These are phyloP conservation scores for Favolaschia claudopus DNA, from an alignment of 768 basidiomycete genomes.

Conservation along the genomic window DNA sequence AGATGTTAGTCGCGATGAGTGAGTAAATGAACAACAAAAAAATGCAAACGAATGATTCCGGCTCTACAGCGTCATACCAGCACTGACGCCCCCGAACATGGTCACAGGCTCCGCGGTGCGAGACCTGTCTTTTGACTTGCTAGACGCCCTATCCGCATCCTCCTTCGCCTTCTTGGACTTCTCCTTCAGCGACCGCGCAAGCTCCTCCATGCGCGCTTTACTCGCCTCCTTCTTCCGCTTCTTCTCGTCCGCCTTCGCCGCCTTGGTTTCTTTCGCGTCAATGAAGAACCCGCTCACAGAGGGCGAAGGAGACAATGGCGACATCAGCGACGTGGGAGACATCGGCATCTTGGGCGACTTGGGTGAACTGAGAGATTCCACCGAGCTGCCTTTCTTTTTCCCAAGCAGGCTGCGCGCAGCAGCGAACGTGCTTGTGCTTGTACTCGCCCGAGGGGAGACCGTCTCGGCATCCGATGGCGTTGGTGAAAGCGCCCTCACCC, in stretches of 20 bases:
- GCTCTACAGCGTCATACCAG: constrained; percentile 7
- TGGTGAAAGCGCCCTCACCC: constrained; percentile 11
- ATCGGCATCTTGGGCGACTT: constrained; percentile 10
- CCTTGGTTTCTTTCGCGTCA: constrained; percentile 55
- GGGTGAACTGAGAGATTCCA: background rate
- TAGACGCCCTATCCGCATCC: constrained; percentile 39
- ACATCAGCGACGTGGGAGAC: constrained; percentile 11
- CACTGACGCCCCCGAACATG: constrained; percentile 34
- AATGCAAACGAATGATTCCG: background rate
- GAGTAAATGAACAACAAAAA: background rate
- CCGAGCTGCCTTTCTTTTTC: constrained; percentile 17
- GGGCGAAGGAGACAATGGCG: constrained; percentile 13
- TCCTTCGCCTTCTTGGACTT: constrained; percentile 40
- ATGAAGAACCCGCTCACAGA: constrained; percentile 33
- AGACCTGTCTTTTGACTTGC: constrained; percentile 22
- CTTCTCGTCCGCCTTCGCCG: constrained; percentile 52
- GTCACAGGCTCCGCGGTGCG: constrained; percentile 18
- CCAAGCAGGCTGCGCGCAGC: constrained; percentile 35
- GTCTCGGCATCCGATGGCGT: constrained; percentile 27
- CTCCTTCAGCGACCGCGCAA: constrained; percentile 55
- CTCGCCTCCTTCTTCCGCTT: constrained; percentile 45
- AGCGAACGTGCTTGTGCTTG: constrained; percentile 21
- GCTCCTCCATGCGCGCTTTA: constrained; percentile 48
- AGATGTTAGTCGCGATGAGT: background rate
- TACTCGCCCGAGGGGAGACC: constrained; percentile 21